Evolutionary conservation across 352 stramenopile genomes (phyloP), one percentile per base, ranked within the genome.

Genomic region (Phytopythium litorale): DNA sequence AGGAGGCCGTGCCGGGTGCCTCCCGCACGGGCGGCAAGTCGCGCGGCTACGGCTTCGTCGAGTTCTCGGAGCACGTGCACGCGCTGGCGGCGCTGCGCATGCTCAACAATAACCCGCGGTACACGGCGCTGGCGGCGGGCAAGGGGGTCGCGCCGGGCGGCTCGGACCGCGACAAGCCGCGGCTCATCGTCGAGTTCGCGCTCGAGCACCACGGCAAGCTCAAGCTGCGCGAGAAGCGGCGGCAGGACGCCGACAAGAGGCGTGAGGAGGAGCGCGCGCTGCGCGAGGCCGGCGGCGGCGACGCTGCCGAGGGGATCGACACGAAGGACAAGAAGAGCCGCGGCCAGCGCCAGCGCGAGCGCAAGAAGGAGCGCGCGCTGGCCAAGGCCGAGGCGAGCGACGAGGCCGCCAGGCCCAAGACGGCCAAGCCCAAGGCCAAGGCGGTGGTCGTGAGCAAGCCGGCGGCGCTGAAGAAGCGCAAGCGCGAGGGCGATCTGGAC

Each of bases 51-150:
- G 81, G 81, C 28, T 89, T 87, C 55, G 70, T 92, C 56, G 96
- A 99, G 76, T 99, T 99, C 70, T 84, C 81, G 13, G 79, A 98
- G 72, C 97, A 99, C 77, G 79, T 90, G 40, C 94, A 99, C 78
- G 97, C 97, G 16, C 77, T 99, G 33, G 94, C 96, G n/a, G 96
- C 92, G 56, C 77, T 99, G 42, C 88, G 97, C 25, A 75, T 96
- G 57, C 70, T 99, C 40, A 99, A 99, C 76, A 99, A 99, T 77
- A 99, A 99, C 76, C 89, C 96, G 0, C 71, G 81, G 49, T 99
- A 97, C 70, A 84, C 77, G 42, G 67, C 72, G 33, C 72, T 81
- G 35, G 84, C 87, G 7, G 83, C 83, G 3, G 87, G 88, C 4
- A 75, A 75, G 40, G 53, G 60, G 15, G 62, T 73, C 43, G 71